Evolutionary conservation across 768 basidiomycete species (phyloP), one percentile per base, ranked within the genome.

Genomic region (Hygrophorus russula): DNA sequence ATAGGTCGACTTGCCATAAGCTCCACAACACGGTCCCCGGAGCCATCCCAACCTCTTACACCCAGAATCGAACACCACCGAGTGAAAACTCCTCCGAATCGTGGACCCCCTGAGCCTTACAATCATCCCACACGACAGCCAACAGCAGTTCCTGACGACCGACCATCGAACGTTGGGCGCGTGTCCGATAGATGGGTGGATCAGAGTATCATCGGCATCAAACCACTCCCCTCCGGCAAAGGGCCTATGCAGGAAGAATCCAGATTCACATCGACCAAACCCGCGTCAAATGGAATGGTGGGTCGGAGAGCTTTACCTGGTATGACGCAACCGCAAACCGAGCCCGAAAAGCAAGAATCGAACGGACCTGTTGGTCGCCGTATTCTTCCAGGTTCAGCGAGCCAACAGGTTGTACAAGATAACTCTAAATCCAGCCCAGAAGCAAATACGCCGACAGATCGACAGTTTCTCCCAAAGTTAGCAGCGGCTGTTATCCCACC

Each of bases 281-380:
- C 46, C 39, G 40, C 57, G 44, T 14, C 47, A 2, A 48, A 57
- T 17, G 59, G 54, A 6, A 58, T 63, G 57, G 50, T 59, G n/a
- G 63, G 63, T 27, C 64, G 66, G 12, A 61, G 56, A 15, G 63
- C 70, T 8, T 59, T 74, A 30, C 71, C 71, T 29, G 70, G 69
- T 20, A 56, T 70, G 48, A 50, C 59, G 14, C 38, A 51, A 1
- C 20, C 37, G 24, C 39, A 18, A 19, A 18, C 15, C 13, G 10
- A 13, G 10, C 11, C 36, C 36, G 18, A 33, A 15, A 24, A 24
- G 24, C 24, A 24, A 20, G 31, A 27, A n/a, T 10, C 34, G 20
- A 44, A 5, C 14, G 33, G 24, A 14, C 42, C 17, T 4, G 24
- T 34, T 15, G 20, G 11, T 29, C 42, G 42, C 6, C 20, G 18